Evolutionary conservation across 805 yeast genomes (phyloP), one percentile per base, ranked within the genome.

Genomic region (Barnettozyma siamensis): DNA sequence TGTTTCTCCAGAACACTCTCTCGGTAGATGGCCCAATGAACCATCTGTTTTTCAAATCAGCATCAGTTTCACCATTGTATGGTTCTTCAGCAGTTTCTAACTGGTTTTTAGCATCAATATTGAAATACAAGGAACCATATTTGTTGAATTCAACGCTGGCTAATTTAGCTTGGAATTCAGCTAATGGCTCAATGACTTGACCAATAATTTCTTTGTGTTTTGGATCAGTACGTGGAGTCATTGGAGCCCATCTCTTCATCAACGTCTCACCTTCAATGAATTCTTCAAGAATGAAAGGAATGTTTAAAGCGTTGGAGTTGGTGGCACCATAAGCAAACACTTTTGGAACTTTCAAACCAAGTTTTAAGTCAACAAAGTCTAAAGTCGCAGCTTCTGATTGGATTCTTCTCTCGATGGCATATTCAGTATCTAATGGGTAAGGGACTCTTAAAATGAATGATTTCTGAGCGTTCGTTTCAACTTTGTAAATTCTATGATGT

Each of bases 331-430:
- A 84, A 57, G 76, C 69, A 41, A 78, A 65, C 11, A 86, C 84
- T 52, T 75, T 78, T 32, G 97, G 97, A 33, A 85, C 85, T 19
- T 74, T 72, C 37, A 83, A 61, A 1, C 78, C 78, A 41, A 85
- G 64, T 57, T 87, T 86, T 48, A 74, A 62, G 28, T 69, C 61
- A 41, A 82, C 70, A 61, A 85, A 93, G 63, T 91, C 98, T 70
- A 86, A 69, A 1, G 98, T 91, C 17, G 99, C 99, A 40, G 81
- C 96, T 63, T 91, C 99, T 59, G 88, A 78, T 59, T 83, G 80
- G 55, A 91, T 70, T 51, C 86, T 80, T 46, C 82, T 72, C 35
- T 77, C 72, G 42, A 78, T 78, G 26, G 80, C 73, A 40, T 70
- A 70, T 43, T 82, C 85, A 17, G 88, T 72, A 38, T 83, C 84